Conservation (phyloP, 2,329 filamentous ascomycete genomes). For the Penicillium sp. region DNA sequence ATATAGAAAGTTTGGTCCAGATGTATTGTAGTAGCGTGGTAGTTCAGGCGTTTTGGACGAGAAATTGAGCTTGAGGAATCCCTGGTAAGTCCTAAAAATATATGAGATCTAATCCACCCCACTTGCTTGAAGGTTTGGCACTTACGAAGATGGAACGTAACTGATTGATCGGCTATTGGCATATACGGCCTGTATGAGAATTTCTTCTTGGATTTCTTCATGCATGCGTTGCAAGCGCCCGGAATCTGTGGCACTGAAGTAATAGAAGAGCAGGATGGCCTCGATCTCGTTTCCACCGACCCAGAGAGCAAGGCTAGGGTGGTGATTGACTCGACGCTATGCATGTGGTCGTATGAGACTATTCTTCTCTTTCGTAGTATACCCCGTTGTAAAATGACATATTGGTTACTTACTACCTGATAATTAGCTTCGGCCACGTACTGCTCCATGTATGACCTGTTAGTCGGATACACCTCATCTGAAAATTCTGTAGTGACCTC, state of each 20-base stretch:
- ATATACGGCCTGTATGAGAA: no score
- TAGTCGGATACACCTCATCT: neutral
- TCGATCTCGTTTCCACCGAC: slow-evolving; percentile 72
- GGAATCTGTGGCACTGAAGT: no score
- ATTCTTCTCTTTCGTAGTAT: neutral
- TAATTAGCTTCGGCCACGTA: no score
- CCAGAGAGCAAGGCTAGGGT: slow-evolving; percentile 74
- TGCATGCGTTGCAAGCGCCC: no score
- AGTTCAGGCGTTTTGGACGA: neutral
- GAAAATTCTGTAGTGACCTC: neutral
- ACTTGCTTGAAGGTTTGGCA: no score
- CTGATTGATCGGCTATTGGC: no score
- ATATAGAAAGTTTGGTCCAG: neutral
- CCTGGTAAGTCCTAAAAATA: neutral
- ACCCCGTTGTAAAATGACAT: no score
- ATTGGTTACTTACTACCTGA: no score
- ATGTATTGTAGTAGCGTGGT: slow-evolving; percentile 4
- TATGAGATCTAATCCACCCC: neutral
- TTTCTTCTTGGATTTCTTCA: no score
- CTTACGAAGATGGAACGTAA: no score
- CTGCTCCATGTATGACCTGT: neutral
- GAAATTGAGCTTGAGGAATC: neutral
- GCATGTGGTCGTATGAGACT: neutral
- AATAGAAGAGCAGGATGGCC: neutral
- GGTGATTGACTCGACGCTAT: slow-evolving; percentile 59